phyloP scores from a whole-genome alignment of 1,284 basidiomycete species.

The Sutorius eximius region DNA sequence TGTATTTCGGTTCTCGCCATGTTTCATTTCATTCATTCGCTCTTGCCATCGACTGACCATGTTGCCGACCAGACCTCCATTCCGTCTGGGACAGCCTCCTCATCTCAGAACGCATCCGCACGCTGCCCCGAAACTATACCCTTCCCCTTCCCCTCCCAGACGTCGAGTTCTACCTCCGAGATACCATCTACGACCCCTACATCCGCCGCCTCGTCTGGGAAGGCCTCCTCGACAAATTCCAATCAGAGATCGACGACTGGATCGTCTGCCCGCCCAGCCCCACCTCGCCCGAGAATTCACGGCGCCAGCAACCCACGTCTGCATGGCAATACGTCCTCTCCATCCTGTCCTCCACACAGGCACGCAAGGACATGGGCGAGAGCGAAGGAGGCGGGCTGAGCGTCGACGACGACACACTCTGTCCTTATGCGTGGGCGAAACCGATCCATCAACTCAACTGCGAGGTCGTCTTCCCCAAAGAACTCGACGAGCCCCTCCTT shows the following conservation, averaged over 20 bases:
- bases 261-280: constrained; percentile 55
- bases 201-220: constrained; percentile 85
- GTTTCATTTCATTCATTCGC: neutral
- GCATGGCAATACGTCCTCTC: constrained; percentile 32
- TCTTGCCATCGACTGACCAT: neutral
- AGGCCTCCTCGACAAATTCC: constrained; percentile 70
- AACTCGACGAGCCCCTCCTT: constrained; percentile 50
- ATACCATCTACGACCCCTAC: constrained; percentile 86
- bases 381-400: constrained; percentile 21
- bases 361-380: neutral
- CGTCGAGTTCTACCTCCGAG: constrained; percentile 74
- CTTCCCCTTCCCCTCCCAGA: constrained; percentile 59
- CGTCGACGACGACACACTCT: constrained; percentile 66
- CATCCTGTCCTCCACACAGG: constrained; percentile 8
- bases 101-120: constrained; percentile 79
- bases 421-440: constrained; percentile 77
- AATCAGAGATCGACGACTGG: constrained; percentile 60
- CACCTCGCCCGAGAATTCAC: neutral
- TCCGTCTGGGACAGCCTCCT: constrained; percentile 84
- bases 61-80: constrained; percentile 66
- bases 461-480: constrained; percentile 73
- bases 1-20: constrained; percentile 19
- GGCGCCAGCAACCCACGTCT: constrained; percentile 1
- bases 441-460: constrained; percentile 78
- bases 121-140: constrained; percentile 74